Base-by-base conservation (phyloP, 2,329 filamentous ascomycete species). In the Botrytis squamosa region DNA sequence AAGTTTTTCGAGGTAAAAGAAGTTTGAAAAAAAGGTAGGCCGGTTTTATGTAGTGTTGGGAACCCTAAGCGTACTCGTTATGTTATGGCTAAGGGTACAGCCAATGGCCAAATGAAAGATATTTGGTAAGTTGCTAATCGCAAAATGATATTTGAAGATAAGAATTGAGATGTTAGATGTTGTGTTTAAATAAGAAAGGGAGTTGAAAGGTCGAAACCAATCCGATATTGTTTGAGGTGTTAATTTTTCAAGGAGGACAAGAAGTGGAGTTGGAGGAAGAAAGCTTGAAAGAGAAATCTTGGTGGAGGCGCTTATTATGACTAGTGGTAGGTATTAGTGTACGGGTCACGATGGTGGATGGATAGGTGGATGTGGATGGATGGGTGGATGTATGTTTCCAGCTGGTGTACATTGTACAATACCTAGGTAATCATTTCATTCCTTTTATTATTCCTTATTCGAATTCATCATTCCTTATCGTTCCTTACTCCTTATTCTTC, bases 131-230 rank as follows among this genome's bases (percentile, higher is more conserved):
- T 33, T 33, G 25, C 49, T 40, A 18, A 10, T 40, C 3, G 49
- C 46, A 33, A 33, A 46, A 49, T 16, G 14, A 40, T 18, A 40
- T 20, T 25, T 18, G 16, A 33, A 9, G 18, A 59, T 40, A 42
- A 9, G 16, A 22, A 36, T 7, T n/a, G 5, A 14, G n/a, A 68
- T 16, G 9, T 9, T 3, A 33, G 36, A 44, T n/a, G n/a, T 10
- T 72, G 22, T 20, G 3, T 20, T 25, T 63, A n/a, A 25, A n/a
- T 29, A 57, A 57, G 10, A 33, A 49, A 59, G 57, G 10, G 29
- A 36, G 42, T 49, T 72, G 70, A 68, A 68, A 68, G 70, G 70
- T 72, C 70, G 63, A 72, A 72, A 60, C 70, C 70, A 69, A 69
- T 68, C 63, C 49, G 63, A 40, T 68, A 42, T 46, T 40, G 22